phyloP scores from a whole-genome alignment of 1,284 basidiomycete genomes.

The Kalmanozyma brasiliensis region DNA sequence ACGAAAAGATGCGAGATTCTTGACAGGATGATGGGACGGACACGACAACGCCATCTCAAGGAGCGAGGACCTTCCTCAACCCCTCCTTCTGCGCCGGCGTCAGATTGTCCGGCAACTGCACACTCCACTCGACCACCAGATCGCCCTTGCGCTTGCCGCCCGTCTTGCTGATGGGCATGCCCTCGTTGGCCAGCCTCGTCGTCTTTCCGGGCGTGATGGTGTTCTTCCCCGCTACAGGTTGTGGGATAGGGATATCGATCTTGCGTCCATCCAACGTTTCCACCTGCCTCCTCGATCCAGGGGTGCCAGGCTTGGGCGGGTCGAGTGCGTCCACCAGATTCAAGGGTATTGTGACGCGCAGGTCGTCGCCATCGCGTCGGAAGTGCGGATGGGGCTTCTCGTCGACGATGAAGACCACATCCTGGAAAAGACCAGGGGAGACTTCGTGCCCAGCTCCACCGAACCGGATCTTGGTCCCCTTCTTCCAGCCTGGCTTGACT shows the following conservation, averaged over 20 bases:
- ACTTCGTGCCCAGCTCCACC: slow-evolving; percentile 64
- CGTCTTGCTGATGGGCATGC: slow-evolving; percentile 66
- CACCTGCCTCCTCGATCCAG: slow-evolving; percentile 47
- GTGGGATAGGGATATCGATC: slow-evolving; percentile 60
- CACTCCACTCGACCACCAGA: slow-evolving; percentile 63
- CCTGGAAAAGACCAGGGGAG: slow-evolving; percentile 56
- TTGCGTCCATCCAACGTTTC: slow-evolving; percentile 60
- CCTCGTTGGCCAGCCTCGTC: slow-evolving; percentile 63
- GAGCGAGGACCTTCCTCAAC: slow-evolving; percentile 51
- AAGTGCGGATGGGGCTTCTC: slow-evolving; percentile 63
- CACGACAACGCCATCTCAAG: not conserved
- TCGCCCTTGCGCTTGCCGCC: slow-evolving; percentile 63
- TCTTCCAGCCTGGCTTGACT: slow-evolving; percentile 67
- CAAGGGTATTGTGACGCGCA: slow-evolving; percentile 52
- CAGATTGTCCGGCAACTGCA: slow-evolving; percentile 61
- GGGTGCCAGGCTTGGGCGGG: slow-evolving; percentile 57
- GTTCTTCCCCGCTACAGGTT: slow-evolving; percentile 43
- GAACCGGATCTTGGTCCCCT: slow-evolving; percentile 67
- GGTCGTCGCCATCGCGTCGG: slow-evolving; percentile 63
- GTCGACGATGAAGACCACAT: slow-evolving; percentile 67
- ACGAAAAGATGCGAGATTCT: too few species aligned
- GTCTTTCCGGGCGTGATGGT: slow-evolving; percentile 57
- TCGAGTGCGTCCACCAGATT: slow-evolving; percentile 63
- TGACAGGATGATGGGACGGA: too few species aligned
- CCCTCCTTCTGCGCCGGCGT: slow-evolving; percentile 49